A percentile compares a stretch with the other conserved stretches of the same genome.
Conservation (phyloP, 768 basidiomycete genomes). For the Podaxis mareebaensis region DNA sequence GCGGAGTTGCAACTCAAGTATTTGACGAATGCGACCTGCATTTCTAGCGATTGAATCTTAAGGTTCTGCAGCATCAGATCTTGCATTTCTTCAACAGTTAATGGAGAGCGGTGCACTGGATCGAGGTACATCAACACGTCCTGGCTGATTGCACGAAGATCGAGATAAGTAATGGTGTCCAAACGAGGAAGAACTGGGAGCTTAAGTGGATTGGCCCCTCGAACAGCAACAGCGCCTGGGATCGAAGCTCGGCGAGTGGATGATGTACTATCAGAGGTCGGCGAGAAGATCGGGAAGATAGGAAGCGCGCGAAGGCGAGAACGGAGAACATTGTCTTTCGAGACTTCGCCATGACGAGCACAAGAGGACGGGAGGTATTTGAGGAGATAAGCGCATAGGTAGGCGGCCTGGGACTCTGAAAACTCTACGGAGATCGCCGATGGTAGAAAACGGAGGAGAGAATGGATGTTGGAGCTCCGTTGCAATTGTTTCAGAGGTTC, state of each 20-base stretch:
- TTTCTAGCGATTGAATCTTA: slow-evolving; percentile 10
- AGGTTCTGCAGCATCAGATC: slow-evolving; percentile 8
- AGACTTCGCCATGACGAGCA: slow-evolving; percentile 8
- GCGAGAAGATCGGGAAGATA: slow-evolving; percentile 30
- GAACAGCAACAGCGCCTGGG: background rate
- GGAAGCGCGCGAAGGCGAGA: slow-evolving; percentile 24
- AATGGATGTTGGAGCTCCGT: slow-evolving; percentile 22
- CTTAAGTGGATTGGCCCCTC: background rate
- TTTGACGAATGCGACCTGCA: slow-evolving; percentile 12
- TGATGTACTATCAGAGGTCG: slow-evolving; percentile 6
- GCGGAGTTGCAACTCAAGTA: slow-evolving; percentile 22
- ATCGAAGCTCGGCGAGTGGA: background rate
- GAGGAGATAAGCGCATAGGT: slow-evolving; percentile 9
- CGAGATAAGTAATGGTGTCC: background rate
- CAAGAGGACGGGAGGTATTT: slow-evolving; percentile 9
- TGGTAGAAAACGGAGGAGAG: slow-evolving; percentile 30
- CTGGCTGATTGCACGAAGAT: slow-evolving; percentile 5
- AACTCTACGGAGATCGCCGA: background rate
- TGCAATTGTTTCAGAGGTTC: background rate
- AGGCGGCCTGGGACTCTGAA: background rate
- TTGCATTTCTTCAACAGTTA: slow-evolving; percentile 12
- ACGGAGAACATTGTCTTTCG: slow-evolving; percentile 8
- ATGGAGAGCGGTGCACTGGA: slow-evolving; percentile 19
- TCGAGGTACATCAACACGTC: slow-evolving; percentile 19
- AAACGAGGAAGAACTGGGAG: slow-evolving; percentile 4